Conservation (phyloP, 129 eudicot species). For the Chrysanthemum seticuspe region DNA sequence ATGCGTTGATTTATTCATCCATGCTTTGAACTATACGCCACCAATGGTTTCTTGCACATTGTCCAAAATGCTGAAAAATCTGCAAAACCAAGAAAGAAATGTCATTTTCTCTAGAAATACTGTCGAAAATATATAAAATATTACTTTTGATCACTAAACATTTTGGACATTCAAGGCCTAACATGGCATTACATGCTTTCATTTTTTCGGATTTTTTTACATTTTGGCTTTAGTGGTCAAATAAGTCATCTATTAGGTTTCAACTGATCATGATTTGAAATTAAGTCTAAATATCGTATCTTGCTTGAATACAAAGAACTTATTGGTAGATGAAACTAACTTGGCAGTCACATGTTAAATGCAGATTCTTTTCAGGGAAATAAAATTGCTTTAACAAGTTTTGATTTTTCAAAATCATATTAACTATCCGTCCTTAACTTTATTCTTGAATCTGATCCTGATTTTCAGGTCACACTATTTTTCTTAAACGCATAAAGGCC, state of each 20-base stretch:
- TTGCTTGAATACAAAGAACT: no score
- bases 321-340: no score
- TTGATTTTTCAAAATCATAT: neutral
- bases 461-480: neutral
- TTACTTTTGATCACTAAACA: no score
- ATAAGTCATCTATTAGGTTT: neutral
- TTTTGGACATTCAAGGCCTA: no score
- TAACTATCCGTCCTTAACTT: neutral
- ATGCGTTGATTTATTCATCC: constrained; percentile 19
- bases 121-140: neutral
- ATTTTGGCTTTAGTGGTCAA: constrained; percentile 13
- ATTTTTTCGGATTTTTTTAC: neutral
- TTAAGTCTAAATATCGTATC: no score
- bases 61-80: constrained; percentile 90
- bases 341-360: no score
- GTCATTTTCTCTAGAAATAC: neutral
- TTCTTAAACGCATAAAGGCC: no score
- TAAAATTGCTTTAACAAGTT: no score
- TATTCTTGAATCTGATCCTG: neutral
- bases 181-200: neutral
- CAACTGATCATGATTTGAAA: neutral
- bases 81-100: constrained; percentile 31
- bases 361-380: no score
- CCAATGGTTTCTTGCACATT: constrained; percentile 54
- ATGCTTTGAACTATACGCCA: constrained; percentile 18